Percentiles rank a stretch among this genome's conserved stretches.
These are phyloP conservation scores for Sporothrix curviconia DNA, from an alignment of 2,329 filamentous ascomycete genomes.

Conservation along the genomic window DNA sequence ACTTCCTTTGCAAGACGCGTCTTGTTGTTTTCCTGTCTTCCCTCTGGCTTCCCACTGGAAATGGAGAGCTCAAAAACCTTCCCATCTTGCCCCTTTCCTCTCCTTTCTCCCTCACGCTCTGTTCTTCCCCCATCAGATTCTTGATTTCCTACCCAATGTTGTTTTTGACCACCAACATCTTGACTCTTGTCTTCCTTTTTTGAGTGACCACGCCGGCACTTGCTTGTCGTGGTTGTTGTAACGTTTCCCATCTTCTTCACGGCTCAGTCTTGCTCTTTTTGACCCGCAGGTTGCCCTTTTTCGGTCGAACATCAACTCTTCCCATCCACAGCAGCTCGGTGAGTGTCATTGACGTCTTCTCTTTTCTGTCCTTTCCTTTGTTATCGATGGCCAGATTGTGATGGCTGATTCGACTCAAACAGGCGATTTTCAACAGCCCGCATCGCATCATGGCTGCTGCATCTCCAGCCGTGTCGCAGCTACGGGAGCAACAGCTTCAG, in stretches of 20 bases:
- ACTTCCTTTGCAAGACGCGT: constrained; percentile 1
- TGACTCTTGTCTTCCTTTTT: constrained; percentile 12
- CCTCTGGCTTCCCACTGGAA: neutral
- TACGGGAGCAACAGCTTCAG: constrained; percentile 34
- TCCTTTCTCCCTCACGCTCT: neutral
- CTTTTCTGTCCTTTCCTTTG: too few relatives aligned
- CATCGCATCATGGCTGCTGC: neutral
- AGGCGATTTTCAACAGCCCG: too few relatives aligned
- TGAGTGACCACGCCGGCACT: neutral
- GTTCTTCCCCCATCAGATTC: constrained; percentile 5
- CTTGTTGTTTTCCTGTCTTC: too few relatives aligned
- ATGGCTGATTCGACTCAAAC: too few relatives aligned
- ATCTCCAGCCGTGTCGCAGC: constrained; percentile 31
- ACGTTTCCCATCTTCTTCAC: neutral
- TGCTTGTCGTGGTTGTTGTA: neutral
- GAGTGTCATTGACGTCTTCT: neutral
- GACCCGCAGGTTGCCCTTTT: neutral
- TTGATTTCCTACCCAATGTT: constrained; percentile 1
- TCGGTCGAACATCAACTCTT: neutral
- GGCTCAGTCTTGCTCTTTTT: neutral
- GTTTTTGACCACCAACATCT: constrained; percentile 15
- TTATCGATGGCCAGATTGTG: too few relatives aligned
- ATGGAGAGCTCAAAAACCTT: neutral
- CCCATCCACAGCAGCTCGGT: neutral
- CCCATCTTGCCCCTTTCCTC: neutral